Base-by-base conservation (phyloP, 768 basidiomycete species). In the Boletus reticuloceps region DNA sequence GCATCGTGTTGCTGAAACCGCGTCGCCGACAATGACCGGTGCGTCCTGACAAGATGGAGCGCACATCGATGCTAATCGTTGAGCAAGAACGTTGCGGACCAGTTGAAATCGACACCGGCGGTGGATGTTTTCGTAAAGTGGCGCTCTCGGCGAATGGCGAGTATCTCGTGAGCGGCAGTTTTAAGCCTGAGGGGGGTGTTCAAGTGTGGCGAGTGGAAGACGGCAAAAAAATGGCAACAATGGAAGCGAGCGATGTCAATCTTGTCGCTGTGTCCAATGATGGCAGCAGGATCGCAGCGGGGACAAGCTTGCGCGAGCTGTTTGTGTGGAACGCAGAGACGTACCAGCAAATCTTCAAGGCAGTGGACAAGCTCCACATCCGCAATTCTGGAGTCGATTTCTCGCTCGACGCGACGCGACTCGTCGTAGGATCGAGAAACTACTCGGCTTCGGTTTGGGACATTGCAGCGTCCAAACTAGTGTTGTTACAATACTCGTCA, bases 51-150 rank as follows among this genome's bases (percentile, higher is more conserved):
- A 12, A 36, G 34, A 12, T 14, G 34, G 34, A 14, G 3, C 34
- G 13, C 6, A 36, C 11, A 36, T 36, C 34, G 12, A 11, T 36
- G 14, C 12, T 36, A 11, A 36, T 36, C 34, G 34, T 36, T 36
- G 34, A 6, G 34, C 0, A 36, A 12, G 34, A 36, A 36, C 17
- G n/a, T 8, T 4, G 38, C 38, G 16, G 9, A 39, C 38, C 38
- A 19, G 38, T 31, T 11, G 31, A 20, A 32, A 46, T 32, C n/a
- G 6, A 32, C 29, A 29, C 11, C 29, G 44, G 8, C 2, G 13
- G 5, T 27, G 4, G 0, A 5, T 20, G 3, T 4, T 27, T 27
- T 7, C 1, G 1, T 1, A 1, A 8, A 27, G 25, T 17, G 7
- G 20, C 5, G 9, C 27, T 43, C 7, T 27, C 42, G 4, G 25